Evolutionary conservation across 805 yeast species (phyloP), one percentile per base, ranked within the genome.

Genomic region (Suhomyces faveliae): DNA sequence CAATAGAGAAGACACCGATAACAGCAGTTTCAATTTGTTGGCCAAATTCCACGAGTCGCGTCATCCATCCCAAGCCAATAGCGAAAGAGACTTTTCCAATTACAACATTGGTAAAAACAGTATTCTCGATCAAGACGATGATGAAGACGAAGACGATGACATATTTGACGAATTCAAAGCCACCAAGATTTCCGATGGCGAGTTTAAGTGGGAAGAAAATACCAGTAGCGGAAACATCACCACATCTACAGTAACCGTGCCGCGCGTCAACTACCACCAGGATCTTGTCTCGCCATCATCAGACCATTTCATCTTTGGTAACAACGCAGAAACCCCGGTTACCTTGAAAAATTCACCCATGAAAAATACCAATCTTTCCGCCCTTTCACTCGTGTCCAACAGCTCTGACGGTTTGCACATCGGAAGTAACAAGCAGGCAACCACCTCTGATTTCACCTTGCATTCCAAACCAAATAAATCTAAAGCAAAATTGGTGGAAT

Each of bases 401-500:
- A 46, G 23, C 15, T 46, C 60, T 5, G 53, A 49, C 3, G 42
- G 47, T 46, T 45, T 49, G n/a, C 40, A 45, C 23, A 33, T 46
- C 8, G 45, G 52, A 27, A 40, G 39, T 35, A 45, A 35, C 22
- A 40, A 33, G 17, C 43, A 44, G 8, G 42, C 42, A 15, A 39
- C 30, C 35, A 21, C 40, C 8, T 42, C 40, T 6, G 46, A 43
- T 9, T 11, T 43, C 2, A 22, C 46, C 15, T 22, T 43, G 19
- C 19, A 22, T 17, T 24, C 19, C 22, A 33, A 39, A 19, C 40
- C 40, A 9, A 25, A 20, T 22, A 35, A 40, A 22, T 40, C 41
- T 13, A 63, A 63, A 40, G 77, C 78, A 10, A 76, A 77, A 56
- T 61, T 76, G 46, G 79, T 77, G 35, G 75, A 76, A 42, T 76